phyloP scores from a whole-genome alignment of 139 green algal genomes.

The Pycnococcus provasolii region DNA sequence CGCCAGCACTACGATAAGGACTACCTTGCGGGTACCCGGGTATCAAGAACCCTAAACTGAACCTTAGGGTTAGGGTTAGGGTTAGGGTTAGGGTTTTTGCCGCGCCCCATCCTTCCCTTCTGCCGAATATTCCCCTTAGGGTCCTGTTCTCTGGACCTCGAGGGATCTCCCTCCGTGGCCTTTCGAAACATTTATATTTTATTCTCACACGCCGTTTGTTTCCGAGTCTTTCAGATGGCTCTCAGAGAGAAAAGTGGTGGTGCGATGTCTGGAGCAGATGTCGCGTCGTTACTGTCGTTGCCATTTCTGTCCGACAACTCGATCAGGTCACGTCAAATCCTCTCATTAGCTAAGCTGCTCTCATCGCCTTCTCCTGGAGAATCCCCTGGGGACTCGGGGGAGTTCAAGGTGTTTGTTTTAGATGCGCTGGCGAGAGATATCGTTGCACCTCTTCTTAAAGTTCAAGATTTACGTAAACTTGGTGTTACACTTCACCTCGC shows the following conservation, averaged over 20 bases:
- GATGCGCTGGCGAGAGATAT: constrained; percentile 78
- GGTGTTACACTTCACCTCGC: constrained; percentile 90
- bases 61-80: too few species aligned
- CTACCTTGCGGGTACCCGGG: too few species aligned
- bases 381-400: constrained; percentile 36
- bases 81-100: too few species aligned
- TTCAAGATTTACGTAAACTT: constrained; percentile 77
- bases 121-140: too few species aligned
- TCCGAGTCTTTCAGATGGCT: neutral
- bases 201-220: neutral
- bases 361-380: neutral
- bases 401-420: constrained; percentile 93
- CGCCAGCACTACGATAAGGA: too few species aligned
- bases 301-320: neutral
- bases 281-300: neutral
- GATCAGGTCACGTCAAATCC: constrained; percentile 42
- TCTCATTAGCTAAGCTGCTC: constrained; percentile 28
- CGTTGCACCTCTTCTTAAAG: constrained; percentile 76
- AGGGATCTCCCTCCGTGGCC: neutral
- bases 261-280: neutral
- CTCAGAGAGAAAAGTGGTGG: neutral
- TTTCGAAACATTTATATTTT: neutral
- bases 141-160: too few species aligned
- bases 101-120: too few species aligned
- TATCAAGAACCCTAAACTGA: too few species aligned